Conservation (phyloP, 2,329 filamentous ascomycete genomes). For the Cadophora luteo-olivacea region DNA sequence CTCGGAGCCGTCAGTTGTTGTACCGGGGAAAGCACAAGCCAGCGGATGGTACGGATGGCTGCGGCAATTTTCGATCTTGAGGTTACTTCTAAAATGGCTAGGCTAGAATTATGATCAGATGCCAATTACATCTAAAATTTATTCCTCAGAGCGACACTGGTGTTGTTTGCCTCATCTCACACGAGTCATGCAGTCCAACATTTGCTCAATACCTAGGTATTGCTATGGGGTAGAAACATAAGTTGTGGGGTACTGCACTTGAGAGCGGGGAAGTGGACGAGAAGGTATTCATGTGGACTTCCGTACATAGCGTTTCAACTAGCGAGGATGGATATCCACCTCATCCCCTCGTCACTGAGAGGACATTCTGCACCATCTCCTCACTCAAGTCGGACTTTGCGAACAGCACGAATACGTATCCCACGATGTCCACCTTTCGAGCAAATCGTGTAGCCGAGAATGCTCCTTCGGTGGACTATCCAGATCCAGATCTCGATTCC, state of each 20-base stretch:
- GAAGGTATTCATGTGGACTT: neutral
- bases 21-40: neutral
- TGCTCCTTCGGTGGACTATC: neutral
- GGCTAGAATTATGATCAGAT: neutral
- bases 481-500: neutral
- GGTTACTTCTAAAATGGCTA: conserved; percentile 6
- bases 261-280: conserved; percentile 1
- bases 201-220: no score
- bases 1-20: neutral
- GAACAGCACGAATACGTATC: neutral
- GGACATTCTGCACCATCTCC: neutral
- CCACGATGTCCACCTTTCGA: neutral
- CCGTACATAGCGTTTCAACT: neutral
- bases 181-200: no score
- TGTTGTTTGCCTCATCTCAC: no score
- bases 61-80: conserved; percentile 3
- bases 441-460: neutral
- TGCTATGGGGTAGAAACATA: no score
- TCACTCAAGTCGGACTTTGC: neutral
- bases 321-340: neutral
- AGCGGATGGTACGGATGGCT: neutral
- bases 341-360: neutral
- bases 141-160: no score
- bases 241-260: no score
- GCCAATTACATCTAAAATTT: no score